A percentile compares a stretch with the other conserved stretches of the same genome.
phyloP scores from a whole-genome alignment of 768 basidiomycete genomes.

The Chalciporus piperatus region DNA sequence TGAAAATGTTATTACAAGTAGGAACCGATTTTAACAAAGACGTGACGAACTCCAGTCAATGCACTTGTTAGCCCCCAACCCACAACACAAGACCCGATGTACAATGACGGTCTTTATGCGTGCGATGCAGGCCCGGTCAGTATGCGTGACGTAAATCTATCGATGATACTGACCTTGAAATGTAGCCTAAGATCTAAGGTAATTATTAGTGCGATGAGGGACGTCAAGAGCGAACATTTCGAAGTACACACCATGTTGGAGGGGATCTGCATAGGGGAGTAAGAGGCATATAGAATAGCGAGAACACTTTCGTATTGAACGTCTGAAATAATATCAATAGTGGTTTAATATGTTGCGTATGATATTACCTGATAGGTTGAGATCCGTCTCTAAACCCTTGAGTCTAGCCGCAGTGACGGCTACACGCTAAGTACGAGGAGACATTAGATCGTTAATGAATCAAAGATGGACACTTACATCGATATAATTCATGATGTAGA shows the following conservation, averaged over 20 bases:
- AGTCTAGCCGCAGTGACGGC: conserved; percentile 39
- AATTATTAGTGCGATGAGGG: not conserved
- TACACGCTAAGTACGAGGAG: conserved; percentile 28
- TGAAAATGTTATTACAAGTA: not conserved
- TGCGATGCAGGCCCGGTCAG: not conserved
- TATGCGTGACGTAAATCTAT: not conserved
- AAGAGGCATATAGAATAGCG: conserved; percentile 55
- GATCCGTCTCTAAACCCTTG: conserved; percentile 33
- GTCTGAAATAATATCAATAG: conserved; percentile 30
- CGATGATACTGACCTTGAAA: conserved; percentile 40
- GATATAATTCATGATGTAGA: conserved; percentile 29
- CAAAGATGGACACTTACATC: conserved; percentile 10
- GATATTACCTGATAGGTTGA: no score
- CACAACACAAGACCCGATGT: conserved; percentile 58
- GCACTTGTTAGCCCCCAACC: conserved; percentile 65
- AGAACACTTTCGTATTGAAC: conserved; percentile 53
- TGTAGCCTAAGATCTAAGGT: conserved; percentile 49
- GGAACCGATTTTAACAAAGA: not conserved
- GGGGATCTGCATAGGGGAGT: conserved; percentile 63
- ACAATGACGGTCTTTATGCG: conserved; percentile 50
- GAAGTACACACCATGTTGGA: conserved; percentile 55
- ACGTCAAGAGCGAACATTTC: no score
- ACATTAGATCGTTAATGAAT: not conserved
- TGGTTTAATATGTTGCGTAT: not conserved
- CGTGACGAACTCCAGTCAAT: conserved; percentile 49